phyloP scores from a whole-genome alignment of 805 yeast genomes.

The Barnettozyma siamensis region DNA sequence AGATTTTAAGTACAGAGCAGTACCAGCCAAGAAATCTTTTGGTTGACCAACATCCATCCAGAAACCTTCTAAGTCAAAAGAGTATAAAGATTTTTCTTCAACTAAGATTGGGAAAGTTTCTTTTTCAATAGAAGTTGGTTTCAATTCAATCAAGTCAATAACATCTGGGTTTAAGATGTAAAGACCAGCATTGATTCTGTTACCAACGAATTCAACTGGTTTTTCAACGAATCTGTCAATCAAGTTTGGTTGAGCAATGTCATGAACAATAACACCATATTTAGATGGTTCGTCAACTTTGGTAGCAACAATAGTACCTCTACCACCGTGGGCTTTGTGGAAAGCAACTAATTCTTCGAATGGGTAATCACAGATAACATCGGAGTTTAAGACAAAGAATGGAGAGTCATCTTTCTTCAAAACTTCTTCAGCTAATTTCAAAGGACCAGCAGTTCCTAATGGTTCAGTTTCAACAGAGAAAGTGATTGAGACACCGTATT shows the following conservation, averaged over 20 bases:
- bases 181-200: conserved; percentile 99
- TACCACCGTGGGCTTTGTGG: conserved; percentile 95
- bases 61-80: conserved; percentile 97
- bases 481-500: conserved; percentile 90
- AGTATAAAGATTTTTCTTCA: conserved; percentile 80
- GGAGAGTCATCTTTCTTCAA: conserved; percentile 94
- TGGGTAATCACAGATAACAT: conserved; percentile 98
- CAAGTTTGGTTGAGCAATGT: conserved; percentile 89
- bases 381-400: conserved; percentile 96
- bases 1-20: conserved; percentile 84
- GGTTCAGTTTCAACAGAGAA: conserved; percentile 99
- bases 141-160: conserved; percentile 91
- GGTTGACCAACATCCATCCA: conserved; percentile 99
- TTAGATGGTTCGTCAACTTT: conserved; percentile 99
- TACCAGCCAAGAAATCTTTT: conserved; percentile 97
- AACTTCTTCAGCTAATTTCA: conserved; percentile 91
- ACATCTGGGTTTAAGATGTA: conserved; percentile 97
- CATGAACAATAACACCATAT: conserved; percentile 99
- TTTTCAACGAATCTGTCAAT: conserved; percentile 98
- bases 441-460: conserved; percentile 98
- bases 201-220: conserved; percentile 99
- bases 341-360: conserved; percentile 85
- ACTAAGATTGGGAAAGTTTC: conserved; percentile 98
- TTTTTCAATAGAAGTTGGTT: conserved; percentile 98
- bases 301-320: conserved; percentile 98